phyloP scores from a whole-genome alignment of 2,329 filamentous ascomycete genomes.

The Akanthomyces muscarius region DNA sequence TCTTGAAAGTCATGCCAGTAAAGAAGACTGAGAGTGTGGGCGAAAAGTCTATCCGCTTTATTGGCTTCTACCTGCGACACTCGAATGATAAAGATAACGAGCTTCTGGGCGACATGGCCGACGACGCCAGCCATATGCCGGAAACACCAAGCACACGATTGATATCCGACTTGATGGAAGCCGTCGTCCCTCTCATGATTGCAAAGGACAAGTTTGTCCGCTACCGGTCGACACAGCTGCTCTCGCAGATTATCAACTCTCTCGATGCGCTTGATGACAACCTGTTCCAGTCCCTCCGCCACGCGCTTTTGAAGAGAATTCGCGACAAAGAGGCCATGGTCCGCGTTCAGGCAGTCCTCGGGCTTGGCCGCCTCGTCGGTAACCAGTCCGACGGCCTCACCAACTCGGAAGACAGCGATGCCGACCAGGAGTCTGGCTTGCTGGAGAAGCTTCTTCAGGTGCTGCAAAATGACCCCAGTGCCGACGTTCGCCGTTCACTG shows the following conservation, averaged over 20 bases:
- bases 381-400: constrained; percentile 69
- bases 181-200: constrained; percentile 69
- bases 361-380: constrained; percentile 77
- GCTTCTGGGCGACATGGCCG: constrained; percentile 55
- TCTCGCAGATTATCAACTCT: constrained; percentile 88
- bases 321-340: constrained; percentile 93
- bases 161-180: constrained; percentile 67
- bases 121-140: constrained; percentile 65
- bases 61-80: constrained; percentile 80
- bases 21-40: constrained; percentile 90
- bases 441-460: constrained; percentile 81
- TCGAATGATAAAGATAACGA: constrained; percentile 68
- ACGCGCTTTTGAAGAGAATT: constrained; percentile 77
- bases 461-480: constrained; percentile 88
- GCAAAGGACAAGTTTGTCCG: constrained; percentile 92
- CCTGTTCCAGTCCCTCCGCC: constrained; percentile 75
- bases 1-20: constrained; percentile 75
- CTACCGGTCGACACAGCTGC: constrained; percentile 83
- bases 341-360: constrained; percentile 85
- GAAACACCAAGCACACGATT: constrained; percentile 84
- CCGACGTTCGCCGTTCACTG: constrained; percentile 84
- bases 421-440: constrained; percentile 61
- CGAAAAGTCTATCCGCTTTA: constrained; percentile 79
- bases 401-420: constrained; percentile 66
- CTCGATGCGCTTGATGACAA: constrained; percentile 90